Base-by-base conservation (phyloP, 2,329 filamentous ascomycete genomes). In the Venturia pyrina region DNA sequence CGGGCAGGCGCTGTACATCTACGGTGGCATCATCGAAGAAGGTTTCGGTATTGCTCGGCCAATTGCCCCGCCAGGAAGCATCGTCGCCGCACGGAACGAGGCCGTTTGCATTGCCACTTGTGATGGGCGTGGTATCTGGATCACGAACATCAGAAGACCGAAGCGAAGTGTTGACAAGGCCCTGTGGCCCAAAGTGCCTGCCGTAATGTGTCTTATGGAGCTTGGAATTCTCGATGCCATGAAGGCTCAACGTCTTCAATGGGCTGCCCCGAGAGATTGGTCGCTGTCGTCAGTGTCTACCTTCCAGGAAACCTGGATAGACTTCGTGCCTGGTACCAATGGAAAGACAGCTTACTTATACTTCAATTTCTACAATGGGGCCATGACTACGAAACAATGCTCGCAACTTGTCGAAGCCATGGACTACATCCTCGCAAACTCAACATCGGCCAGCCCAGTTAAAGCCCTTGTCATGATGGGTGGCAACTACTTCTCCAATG, bases 341-440 rank as follows among this genome's bases (percentile, higher is more conserved):
- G 65, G 68, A 21, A 71, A 71, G 48, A 72, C 70, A 19, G 70
- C 75, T 7, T 78, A 78, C 64, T 68, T 79, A n/a, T 75, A 77
- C 69, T 79, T 77, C 65, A 72, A 78, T 64, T 77, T 78, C 64
- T 79, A 79, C 71, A 79, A 79, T 65, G 78, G 78, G 40, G 78
- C 78, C 63, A 79, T 79, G 77, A 74, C 76, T 28, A 78, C 77
- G 0, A 67, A 66, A 7, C 75, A 79, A 65, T 79, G 78, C 68
- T 72, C 71, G 15, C 72, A 72, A 10, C 69, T 79, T 32, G 72
- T 75, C 62, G 70, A 73, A 8, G 76, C 76, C 15, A 72, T 79
- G 63, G 73, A 75, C 19, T 73, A 73, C 64, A 72, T 79, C 41
- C 66, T 76, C 6, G 67, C 69, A n/a, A 69, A 69, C 11, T 72